Conservation (phyloP, 306 rosid species). For the Ammopiptanthus mongolicus region DNA sequence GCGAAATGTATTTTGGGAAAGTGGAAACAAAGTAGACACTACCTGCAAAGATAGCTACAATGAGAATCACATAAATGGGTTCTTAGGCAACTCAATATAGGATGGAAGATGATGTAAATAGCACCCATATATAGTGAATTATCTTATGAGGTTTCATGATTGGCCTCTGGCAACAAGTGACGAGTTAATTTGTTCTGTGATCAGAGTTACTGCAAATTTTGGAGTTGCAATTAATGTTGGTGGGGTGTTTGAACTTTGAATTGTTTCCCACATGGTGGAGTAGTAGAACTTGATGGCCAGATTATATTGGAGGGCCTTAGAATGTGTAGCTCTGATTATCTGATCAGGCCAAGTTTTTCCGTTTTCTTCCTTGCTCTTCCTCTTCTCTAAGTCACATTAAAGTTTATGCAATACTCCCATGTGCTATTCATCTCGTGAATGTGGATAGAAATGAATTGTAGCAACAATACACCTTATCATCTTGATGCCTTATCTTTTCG, state of each 20-base stretch:
- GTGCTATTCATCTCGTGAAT: neutral
- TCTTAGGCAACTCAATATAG: constrained; percentile 33
- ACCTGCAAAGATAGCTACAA: too few species aligned
- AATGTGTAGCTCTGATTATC: constrained; percentile 26
- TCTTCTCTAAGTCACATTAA: neutral
- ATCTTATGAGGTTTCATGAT: constrained; percentile 22
- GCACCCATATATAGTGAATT: constrained; percentile 39
- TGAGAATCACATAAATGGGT: constrained; percentile 54
- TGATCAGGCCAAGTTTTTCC: constrained; percentile 19
- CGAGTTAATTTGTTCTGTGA: too few species aligned
- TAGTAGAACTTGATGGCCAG: too few species aligned
- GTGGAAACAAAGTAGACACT: too few species aligned
- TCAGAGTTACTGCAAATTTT: neutral
- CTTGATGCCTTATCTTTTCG: neutral
- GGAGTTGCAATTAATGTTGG: neutral
- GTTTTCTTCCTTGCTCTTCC: neutral
- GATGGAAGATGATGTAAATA: constrained; percentile 42
- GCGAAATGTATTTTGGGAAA: constrained; percentile 50
- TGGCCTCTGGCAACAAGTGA: constrained; percentile 6
- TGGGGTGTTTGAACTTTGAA: neutral
- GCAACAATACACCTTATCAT: neutral
- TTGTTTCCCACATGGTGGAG: too few species aligned
- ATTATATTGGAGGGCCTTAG: neutral
- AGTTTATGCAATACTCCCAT: neutral
- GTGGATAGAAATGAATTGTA: too few species aligned